Conservation (phyloP, 306 rosid genomes). For the Luffa aegyptiaca region DNA sequence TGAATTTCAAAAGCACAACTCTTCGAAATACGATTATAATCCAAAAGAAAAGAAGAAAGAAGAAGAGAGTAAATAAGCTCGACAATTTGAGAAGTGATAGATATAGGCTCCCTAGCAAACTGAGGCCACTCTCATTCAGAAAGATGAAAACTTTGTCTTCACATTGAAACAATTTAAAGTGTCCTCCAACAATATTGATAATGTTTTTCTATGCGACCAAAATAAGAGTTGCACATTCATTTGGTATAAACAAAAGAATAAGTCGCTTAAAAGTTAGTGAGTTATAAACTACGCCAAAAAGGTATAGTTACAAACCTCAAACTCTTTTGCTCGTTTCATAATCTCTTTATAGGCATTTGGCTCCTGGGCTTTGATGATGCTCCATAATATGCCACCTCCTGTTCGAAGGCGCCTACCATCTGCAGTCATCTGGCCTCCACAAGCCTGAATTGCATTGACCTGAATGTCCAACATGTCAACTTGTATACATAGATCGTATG, state of each 20-base stretch:
- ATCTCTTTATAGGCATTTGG: conserved; percentile 83
- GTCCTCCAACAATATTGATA: background rate
- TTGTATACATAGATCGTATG: background rate
- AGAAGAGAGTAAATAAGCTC: background rate
- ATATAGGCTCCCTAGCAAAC: background rate
- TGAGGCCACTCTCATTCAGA: background rate
- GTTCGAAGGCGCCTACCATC: conserved; percentile 62
- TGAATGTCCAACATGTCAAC: conserved; percentile 17
- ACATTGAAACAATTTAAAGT: background rate
- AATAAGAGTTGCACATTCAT: background rate
- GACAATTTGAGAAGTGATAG: background rate
- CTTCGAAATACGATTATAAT: background rate
- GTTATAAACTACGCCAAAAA: background rate
- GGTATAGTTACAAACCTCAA: conserved; percentile 44
- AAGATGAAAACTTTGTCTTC: background rate
- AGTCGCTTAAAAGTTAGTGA: background rate
- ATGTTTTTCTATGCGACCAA: background rate
- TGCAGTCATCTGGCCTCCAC: conserved; percentile 81
- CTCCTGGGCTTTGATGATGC: conserved; percentile 65
- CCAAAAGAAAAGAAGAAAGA: background rate
- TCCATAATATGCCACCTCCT: conserved; percentile 91
- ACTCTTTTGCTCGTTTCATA: conserved; percentile 69
- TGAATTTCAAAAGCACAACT: background rate
- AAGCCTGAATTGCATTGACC: conserved; percentile 79
- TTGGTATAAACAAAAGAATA: background rate